Evolutionary conservation across 179 eudicot species (phyloP), one percentile per base, ranked within the genome.

Genomic region (Silene coronaria): DNA sequence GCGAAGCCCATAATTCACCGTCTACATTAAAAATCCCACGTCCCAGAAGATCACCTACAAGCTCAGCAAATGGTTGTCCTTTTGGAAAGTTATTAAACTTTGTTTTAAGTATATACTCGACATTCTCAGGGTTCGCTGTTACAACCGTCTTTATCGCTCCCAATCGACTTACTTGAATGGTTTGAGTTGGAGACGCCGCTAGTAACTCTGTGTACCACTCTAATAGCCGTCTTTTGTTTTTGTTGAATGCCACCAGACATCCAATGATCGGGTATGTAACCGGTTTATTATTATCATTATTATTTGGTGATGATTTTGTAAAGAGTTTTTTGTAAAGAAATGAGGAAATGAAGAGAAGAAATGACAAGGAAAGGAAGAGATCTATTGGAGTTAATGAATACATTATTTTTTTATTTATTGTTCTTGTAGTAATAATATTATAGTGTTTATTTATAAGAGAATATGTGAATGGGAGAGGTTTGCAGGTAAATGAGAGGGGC

Each of bases 141-240:
- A 89, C 78, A 0, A 88, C 17, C 19, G 81, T 75, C 14, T 79
- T 79, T 0, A 79, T 70, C 0, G 88, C 87, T 0, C 91, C 89
- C 2, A 87, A 57, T 2, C 89, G 86, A 19, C 34, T 71, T 19
- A 89, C 75, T 6, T 67, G 74, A 2, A 85, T 77, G 8, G 94
- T 89, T 28, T 75, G 86, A 16, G 71, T 73, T 10, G 88, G 79
- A 0, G 89, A 82, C 38, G 30, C 51, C 59, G 85, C 17, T 0
- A 89, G 61, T 0, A 89, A 73, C 6, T 82, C 73, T 3, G 94
- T 85, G 85, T 88, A 88, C 94, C 94, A 89, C 14, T 89, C 80
- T 2, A 89, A 71, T 53, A 89, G 85, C 5, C 86, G 75, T 8
- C 22, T 69, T 6, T 83, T 79, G 76, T 89, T 89, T 21, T 71